Conservation (phyloP, 257 asterid genomes). For the Petrea volubilis region DNA sequence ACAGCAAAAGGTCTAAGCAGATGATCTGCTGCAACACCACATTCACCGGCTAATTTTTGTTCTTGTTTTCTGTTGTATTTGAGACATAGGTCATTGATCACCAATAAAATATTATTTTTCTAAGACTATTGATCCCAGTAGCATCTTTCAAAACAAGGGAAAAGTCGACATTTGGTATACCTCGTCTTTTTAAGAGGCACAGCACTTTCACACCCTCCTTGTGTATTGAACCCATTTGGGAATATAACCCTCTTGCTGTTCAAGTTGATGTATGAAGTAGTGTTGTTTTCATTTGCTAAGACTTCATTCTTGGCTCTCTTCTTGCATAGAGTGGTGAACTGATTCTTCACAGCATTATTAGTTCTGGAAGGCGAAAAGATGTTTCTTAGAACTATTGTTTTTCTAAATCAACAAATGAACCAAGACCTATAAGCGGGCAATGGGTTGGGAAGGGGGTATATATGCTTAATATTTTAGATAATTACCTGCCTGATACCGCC, state of each 20-base stretch:
- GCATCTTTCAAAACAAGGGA: slow-evolving; percentile 7
- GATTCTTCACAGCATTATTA: slow-evolving; percentile 98
- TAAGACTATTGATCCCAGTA: slow-evolving; percentile 1
- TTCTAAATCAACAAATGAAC: neutral
- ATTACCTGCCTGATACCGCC: slow-evolving; percentile 99
- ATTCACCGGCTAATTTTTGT: slow-evolving; percentile 44
- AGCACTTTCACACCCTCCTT: slow-evolving; percentile 50
- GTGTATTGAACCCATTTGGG: slow-evolving; percentile 41
- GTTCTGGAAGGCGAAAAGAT: slow-evolving; percentile 52
- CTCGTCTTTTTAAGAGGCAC: slow-evolving; percentile 72
- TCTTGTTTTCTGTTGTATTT: slow-evolving; percentile 36
- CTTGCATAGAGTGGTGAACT: slow-evolving; percentile 95
- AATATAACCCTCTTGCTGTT: slow-evolving; percentile 85
- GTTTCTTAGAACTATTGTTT: slow-evolving; percentile 4
- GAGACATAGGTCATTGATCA: slow-evolving; percentile 49
- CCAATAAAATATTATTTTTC: slow-evolving; percentile 15
- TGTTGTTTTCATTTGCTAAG: slow-evolving; percentile 74
- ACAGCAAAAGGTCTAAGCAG: slow-evolving; percentile 64
- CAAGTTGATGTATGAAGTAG: slow-evolving; percentile 59
- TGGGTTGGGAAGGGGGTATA: slow-evolving; percentile 10
- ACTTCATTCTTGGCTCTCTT: slow-evolving; percentile 91
- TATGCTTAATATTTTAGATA: slow-evolving; percentile 9
- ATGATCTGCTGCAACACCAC: slow-evolving; percentile 44
- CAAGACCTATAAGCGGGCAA: no score
- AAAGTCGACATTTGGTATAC: slow-evolving; percentile 36